Percentiles rank a stretch among this genome's conserved stretches.
Conservation (phyloP, 1,139 yeast species). For the Spathaspora sp. region DNA sequence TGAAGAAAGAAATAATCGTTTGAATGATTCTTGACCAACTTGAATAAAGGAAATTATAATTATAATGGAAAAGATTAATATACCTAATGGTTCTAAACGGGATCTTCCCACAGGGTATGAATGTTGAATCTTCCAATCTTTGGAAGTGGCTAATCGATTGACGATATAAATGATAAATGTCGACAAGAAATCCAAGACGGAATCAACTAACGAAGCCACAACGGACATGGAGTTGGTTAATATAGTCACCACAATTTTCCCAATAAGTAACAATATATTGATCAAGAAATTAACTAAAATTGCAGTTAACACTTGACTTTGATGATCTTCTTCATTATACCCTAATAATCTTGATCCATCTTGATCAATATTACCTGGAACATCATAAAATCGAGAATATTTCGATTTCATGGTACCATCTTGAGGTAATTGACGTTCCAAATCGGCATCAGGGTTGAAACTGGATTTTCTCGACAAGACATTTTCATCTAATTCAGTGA, state of each 20-base stretch:
- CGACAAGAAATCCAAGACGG: slow-evolving; percentile 70
- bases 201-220: slow-evolving; percentile 76
- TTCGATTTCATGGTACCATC: slow-evolving; percentile 14
- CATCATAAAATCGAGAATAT: slow-evolving; percentile 38
- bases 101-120: slow-evolving; percentile 69
- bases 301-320: slow-evolving; percentile 52
- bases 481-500: slow-evolving; percentile 22
- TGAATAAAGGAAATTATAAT: slow-evolving; percentile 73
- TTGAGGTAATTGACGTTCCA: slow-evolving; percentile 9
- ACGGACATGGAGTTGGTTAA: slow-evolving; percentile 71
- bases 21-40: slow-evolving; percentile 65
- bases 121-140: slow-evolving; percentile 50
- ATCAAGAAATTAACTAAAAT: slow-evolving; percentile 64
- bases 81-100: slow-evolving; percentile 77
- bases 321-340: slow-evolving; percentile 38
- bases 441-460: slow-evolving; percentile 5
- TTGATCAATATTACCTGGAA: slow-evolving; percentile 58
- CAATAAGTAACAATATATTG: slow-evolving; percentile 59
- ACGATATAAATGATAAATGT: slow-evolving; percentile 71
- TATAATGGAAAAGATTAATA: slow-evolving; percentile 67
- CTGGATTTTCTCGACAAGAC: slow-evolving; percentile 3
- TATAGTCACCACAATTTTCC: slow-evolving; percentile 61
- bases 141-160: slow-evolving; percentile 55
- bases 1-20: slow-evolving; percentile 29
- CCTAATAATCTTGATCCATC: slow-evolving; percentile 25